These are phyloP conservation scores for Ceratocystis lukuohia DNA, from an alignment of 2,329 filamentous ascomycete species.

Conservation along the genomic window DNA sequence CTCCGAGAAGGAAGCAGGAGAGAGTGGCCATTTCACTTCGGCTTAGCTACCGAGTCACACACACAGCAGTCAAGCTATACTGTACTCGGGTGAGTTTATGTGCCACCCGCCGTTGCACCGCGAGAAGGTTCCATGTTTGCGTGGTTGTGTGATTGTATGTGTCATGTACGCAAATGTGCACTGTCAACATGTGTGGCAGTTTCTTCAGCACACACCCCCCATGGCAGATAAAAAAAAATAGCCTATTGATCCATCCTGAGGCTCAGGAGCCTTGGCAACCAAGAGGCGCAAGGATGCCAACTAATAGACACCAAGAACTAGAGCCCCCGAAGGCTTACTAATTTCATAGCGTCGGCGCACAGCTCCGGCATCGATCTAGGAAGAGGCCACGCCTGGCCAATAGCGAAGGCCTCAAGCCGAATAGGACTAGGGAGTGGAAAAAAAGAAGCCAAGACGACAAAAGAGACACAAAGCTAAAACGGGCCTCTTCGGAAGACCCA, in stretches of 20 bases:
- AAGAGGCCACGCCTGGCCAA: conserved; percentile 1
- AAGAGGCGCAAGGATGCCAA: neutral
- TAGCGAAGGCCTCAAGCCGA: neutral
- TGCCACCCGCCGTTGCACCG: neutral
- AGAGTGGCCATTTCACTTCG: neutral
- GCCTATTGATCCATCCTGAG: conserved; percentile 4
- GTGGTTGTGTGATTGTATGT: neutral
- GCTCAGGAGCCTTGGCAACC: neutral
- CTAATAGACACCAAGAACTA: neutral
- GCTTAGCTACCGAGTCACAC: neutral
- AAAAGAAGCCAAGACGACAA: neutral
- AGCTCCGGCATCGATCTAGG: neutral
- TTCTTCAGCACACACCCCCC: neutral
- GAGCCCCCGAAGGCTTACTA: neutral
- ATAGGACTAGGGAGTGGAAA: neutral
- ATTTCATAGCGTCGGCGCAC: neutral
- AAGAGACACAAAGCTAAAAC: neutral
- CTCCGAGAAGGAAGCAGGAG: neutral
- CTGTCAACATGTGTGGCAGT: conserved; percentile 1
- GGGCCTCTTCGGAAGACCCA: neutral
- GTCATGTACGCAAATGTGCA: neutral
- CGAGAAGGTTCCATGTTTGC: neutral
- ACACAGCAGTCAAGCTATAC: neutral
- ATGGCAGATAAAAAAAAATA: neutral
- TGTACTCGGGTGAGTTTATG: neutral